Evolutionary conservation across 2,329 filamentous ascomycete species (phyloP), one percentile per base, ranked within the genome.

Genomic region (Lasiodiplodia hormozganensis): DNA sequence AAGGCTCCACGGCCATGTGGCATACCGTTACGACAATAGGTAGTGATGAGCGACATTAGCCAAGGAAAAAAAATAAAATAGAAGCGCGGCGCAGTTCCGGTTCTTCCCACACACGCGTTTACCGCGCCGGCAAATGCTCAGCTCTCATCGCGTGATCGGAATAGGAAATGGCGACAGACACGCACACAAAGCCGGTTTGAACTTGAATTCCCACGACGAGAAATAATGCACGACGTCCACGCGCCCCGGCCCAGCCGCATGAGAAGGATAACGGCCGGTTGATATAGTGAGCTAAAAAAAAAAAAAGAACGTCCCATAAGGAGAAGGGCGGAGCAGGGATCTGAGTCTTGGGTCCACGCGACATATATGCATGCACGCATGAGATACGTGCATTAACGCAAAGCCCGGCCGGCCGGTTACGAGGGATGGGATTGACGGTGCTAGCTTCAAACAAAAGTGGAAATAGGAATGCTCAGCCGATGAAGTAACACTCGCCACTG

Each of bases 161-260:
- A 43, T 52, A 36, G 31, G 38, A 64, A 52, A 68, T 68, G 49
- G 47, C 34, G 54, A 69, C 47, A 47, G 47, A 49, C 14, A 68
- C n/a, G 11, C 18, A 71, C 70, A 60, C 53, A 28, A 53, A 16
- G 25, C 25, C 25, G 25, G 25, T 28, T 28, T 6, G 8, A 53
- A 53, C 10, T 14, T 16, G n/a, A n/a, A 56, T 56, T 36, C 28
- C 36, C n/a, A 28, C 51, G 51, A 57, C 53, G 25, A n/a, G 12
- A 47, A 47, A 8, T 3, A 47, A 16, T 47, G 18, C 0, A 47
- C 23, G 23, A 43, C 14, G 18, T n/a, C 18, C 18, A 6, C 28
- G 6, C 28, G 28, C 1, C 28, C 28, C 28, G 28, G 28, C 40
- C 40, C n/a, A n/a, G 18, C 40, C 18, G 2, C 10, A 47, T n/a